These are phyloP conservation scores for Microdochium bolleyi DNA, from an alignment of 2,329 filamentous ascomycete genomes.

Conservation along the genomic window DNA sequence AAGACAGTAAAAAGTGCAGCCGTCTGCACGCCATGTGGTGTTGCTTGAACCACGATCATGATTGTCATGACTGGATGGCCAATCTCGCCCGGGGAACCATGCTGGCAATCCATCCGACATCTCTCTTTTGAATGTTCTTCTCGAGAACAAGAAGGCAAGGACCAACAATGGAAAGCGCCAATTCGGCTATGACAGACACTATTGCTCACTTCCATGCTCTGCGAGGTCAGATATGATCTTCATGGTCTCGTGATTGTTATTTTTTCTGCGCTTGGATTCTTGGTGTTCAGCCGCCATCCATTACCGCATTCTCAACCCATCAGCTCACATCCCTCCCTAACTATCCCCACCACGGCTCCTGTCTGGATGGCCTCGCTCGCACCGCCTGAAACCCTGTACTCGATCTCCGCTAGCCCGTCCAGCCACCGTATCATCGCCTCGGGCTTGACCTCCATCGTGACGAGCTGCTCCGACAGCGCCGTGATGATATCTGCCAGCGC, in stretches of 20 bases:
- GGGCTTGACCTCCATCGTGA: conserved; percentile 73
- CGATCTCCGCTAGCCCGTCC: conserved; percentile 83
- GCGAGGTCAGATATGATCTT: neutral
- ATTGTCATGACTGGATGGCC: too few relatives aligned
- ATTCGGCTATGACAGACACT: too few relatives aligned
- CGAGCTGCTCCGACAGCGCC: conserved; percentile 73
- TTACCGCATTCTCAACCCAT: conserved; percentile 18
- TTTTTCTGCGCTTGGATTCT: too few relatives aligned
- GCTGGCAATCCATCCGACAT: too few relatives aligned
- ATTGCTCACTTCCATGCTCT: too few relatives aligned
- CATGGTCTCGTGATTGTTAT: neutral
- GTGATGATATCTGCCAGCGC: conserved; percentile 93
- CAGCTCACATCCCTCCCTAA: conserved; percentile 79
- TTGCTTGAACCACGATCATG: too few relatives aligned
- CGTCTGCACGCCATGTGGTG: neutral
- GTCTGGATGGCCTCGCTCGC: conserved; percentile 86
- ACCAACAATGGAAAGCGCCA: too few relatives aligned
- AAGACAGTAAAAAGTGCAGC: neutral
- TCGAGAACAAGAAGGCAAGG: too few relatives aligned
- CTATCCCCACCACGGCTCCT: conserved; percentile 82
- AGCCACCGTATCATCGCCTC: conserved; percentile 90
- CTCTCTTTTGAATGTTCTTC: too few relatives aligned
- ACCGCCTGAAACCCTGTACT: conserved; percentile 83
- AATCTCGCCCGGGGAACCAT: too few relatives aligned
- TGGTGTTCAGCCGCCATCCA: neutral